These are phyloP conservation scores for Forsythia suspensa DNA, from an alignment of 257 asterid species.

Conservation along the genomic window DNA sequence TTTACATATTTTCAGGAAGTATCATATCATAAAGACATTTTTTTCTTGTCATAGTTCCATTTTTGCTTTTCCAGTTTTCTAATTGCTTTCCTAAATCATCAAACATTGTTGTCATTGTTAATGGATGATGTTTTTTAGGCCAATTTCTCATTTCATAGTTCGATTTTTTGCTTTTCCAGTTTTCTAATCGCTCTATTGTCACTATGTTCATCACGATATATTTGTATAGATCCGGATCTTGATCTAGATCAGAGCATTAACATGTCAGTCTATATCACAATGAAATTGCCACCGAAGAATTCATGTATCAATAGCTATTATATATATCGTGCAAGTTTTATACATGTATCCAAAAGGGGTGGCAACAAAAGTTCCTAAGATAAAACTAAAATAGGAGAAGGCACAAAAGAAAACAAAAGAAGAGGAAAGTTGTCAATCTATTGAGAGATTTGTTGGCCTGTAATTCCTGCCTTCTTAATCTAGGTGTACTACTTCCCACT, in stretches of 20 bases:
- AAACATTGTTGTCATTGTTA: not conserved
- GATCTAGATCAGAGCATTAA: not conserved
- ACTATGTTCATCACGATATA: not conserved
- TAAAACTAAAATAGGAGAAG: conserved; percentile 54
- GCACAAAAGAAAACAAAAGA: conserved; percentile 62
- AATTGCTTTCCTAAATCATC: not conserved
- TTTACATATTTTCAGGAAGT: not conserved
- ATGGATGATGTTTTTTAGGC: not conserved
- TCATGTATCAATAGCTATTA: not conserved
- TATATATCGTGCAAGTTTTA: not conserved
- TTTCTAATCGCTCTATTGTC: not conserved
- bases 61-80: not conserved
- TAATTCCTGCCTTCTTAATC: conserved; percentile 75
- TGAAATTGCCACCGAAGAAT: not conserved
- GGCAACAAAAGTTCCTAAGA: not conserved
- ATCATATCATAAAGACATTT: not conserved
- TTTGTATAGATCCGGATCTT: not conserved
- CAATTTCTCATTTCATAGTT: not conserved
- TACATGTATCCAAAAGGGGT: conserved; percentile 33
- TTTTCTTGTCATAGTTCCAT: not conserved
- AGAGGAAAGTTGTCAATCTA: conserved; percentile 64
- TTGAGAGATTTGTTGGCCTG: conserved; percentile 58
- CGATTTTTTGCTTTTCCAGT: no score
- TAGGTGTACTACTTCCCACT: conserved; percentile 41
- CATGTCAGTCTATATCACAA: no score